A percentile compares a stretch with the other conserved stretches of the same genome.
phyloP scores from a whole-genome alignment of 306 rosid genomes.

The Ziziphus jujuba region DNA sequence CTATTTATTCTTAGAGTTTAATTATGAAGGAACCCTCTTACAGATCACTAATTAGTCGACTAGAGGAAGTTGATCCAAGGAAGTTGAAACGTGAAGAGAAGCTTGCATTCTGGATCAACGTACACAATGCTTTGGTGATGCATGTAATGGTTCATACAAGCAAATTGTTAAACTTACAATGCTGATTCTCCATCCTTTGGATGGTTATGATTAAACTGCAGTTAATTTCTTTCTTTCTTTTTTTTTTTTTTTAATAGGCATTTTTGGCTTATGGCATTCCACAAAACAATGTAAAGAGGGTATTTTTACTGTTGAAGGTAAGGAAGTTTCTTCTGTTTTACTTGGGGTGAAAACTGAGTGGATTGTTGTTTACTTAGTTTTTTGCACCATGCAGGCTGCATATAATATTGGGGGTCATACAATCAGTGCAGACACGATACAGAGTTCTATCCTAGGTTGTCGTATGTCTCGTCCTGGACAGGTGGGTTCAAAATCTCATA shows the following conservation, averaged over 20 bases:
- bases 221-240: conserved; percentile 20
- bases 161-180: conserved; percentile 8
- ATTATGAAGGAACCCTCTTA: conserved; percentile 26
- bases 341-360: not conserved
- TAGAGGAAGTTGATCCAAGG: conserved; percentile 79
- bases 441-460: conserved; percentile 76
- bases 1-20: conserved; percentile 5
- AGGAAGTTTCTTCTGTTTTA: conserved; percentile 9
- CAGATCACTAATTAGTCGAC: conserved; percentile 70
- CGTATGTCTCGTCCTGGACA: conserved; percentile 91
- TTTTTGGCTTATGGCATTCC: conserved; percentile 97
- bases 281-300: conserved; percentile 78
- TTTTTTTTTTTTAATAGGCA: conserved; percentile 56
- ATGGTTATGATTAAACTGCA: conserved; percentile 17
- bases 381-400: conserved; percentile 72
- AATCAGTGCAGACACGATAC: conserved; percentile 84
- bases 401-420: conserved; percentile 90
- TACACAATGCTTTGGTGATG: conserved; percentile 96
- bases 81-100: conserved; percentile 83
- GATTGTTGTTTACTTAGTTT: conserved; percentile 23
- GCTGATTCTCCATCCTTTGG: conserved; percentile 10
- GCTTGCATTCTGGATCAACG: conserved; percentile 95
- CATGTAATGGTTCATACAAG: conserved; percentile 57
- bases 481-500: conserved; percentile 41
- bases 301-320: conserved; percentile 84